Base-by-base conservation (phyloP, 116 monocot genomes). In the Cymodocea nodosa region DNA sequence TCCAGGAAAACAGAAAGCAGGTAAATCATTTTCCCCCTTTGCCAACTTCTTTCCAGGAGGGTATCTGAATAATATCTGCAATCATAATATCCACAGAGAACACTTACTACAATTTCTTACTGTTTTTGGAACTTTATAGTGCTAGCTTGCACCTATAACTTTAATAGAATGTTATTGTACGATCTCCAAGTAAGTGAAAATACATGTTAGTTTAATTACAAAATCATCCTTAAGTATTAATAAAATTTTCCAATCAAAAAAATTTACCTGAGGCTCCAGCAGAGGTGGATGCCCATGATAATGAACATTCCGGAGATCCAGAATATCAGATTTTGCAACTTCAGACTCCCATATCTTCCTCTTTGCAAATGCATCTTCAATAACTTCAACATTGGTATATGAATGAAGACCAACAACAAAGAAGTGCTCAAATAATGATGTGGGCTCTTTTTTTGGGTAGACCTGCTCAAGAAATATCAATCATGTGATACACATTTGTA, bases 391-490 rank as follows among this genome's bases (percentile, higher is more conserved):
- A 78, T 95, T 90, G 58, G 87, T 76, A 79, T 75, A 75, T 35
- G 95, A 83, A 62, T 90, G 90, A 62, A 95, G 95, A 52, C 95
- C 95, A 4, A 95, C 83, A 57, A 95, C 74, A 56, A 95, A 81
- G 71, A 95, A 95, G 58, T 90, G 85, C 54, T 95, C 95, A 70
- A 87, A 95, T 52, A 95, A 76, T 24, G 85, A 75, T 70, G 77
- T 78, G 19, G 90, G 87, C 59, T 85, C 85, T 9, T 76, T 54
- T 59, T 69, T 83, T 68, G 74, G 81, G 73, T 68, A 48, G 66
- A 79, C 85, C 95, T 95, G 81, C 71, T 79, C 23, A 68, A 17
- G 6, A 44, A 6, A 44, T 6, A 44, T 6, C 6, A 68, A 23
- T 5, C 56, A 75, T 25, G 34, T 63, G 20, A 59, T 23, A 51